Percentiles rank a stretch among this genome's conserved stretches.
Evolutionary conservation across 805 yeast species (phyloP).

Genomic region (Peterozyma toletana): DNA sequence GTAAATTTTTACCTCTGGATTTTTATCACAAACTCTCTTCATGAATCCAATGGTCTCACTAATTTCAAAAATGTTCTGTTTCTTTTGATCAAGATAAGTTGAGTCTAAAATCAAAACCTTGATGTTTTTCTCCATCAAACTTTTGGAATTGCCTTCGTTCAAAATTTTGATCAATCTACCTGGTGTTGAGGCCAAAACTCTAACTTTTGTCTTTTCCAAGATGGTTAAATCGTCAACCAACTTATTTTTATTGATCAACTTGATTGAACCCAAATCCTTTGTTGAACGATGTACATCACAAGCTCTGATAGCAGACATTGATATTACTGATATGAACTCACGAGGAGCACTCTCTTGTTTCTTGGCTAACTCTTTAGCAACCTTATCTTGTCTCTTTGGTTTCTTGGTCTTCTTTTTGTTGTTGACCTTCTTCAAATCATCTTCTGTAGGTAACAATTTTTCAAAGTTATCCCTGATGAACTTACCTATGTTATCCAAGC

Average conservation of each 20-base stretch:
- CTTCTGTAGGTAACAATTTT: conserved; percentile 32
- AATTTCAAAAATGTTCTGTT: conserved; percentile 54
- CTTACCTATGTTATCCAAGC: conserved; percentile 43
- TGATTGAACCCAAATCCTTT: conserved; percentile 47
- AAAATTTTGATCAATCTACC: conserved; percentile 47
- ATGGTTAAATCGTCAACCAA: conserved; percentile 52
- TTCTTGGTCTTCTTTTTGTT: conserved; percentile 18
- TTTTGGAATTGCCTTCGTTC: conserved; percentile 31
- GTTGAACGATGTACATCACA: conserved; percentile 75
- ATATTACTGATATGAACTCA: conserved; percentile 43
- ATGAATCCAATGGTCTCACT: conserved; percentile 36
- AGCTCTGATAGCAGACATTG: conserved; percentile 79
- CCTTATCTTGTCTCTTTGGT: conserved; percentile 17
- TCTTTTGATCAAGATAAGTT: conserved; percentile 53
- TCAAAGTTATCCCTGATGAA: conserved; percentile 47
- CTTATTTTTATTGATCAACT: conserved; percentile 70
- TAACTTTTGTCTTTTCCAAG: conserved; percentile 33
- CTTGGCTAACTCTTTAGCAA: conserved; percentile 18
- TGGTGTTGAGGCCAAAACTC: conserved; percentile 58
- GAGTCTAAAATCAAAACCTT: conserved; percentile 53
- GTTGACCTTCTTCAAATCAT: conserved; percentile 15
- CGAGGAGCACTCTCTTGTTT: conserved; percentile 19
- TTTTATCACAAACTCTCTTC: conserved; percentile 25
- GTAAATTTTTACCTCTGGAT: conserved; percentile 41
- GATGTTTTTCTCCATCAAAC: conserved; percentile 32